These are phyloP conservation scores for Pleurotus sapidus DNA, from an alignment of 768 basidiomycete species.

Conservation along the genomic window DNA sequence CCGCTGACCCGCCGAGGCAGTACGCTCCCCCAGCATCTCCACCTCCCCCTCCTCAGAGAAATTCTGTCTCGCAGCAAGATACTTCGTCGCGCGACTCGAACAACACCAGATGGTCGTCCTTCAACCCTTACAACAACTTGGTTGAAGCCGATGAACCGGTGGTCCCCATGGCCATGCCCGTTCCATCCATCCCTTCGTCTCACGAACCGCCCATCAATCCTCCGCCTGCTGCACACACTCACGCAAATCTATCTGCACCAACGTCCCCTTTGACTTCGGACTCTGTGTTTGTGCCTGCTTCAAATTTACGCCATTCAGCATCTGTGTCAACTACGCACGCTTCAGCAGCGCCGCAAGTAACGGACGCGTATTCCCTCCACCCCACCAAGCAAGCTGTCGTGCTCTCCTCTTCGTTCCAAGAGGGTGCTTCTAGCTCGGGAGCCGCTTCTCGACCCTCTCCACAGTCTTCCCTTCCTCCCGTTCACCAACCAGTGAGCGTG, in stretches of 20 bases:
- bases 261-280: neutral
- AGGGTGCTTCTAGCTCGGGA: neutral
- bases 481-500: neutral
- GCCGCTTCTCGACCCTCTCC: neutral
- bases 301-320: neutral
- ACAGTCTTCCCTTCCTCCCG: neutral
- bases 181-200: neutral
- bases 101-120: constrained; percentile 3
- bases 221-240: neutral
- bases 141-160: neutral
- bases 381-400: neutral
- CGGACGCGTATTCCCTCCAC: neutral
- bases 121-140: constrained; percentile 2
- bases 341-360: neutral
- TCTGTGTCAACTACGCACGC: neutral
- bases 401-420: constrained; percentile 1
- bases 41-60: neutral
- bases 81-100: neutral
- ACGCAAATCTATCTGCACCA: neutral
- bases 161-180: neutral
- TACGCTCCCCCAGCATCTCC: neutral
- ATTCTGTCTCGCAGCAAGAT: neutral
- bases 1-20: neutral
- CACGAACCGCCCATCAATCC: neutral
- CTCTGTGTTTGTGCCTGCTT: neutral